phyloP scores from a whole-genome alignment of 2,329 filamentous ascomycete species.

The Biscogniauxia mediterranea region DNA sequence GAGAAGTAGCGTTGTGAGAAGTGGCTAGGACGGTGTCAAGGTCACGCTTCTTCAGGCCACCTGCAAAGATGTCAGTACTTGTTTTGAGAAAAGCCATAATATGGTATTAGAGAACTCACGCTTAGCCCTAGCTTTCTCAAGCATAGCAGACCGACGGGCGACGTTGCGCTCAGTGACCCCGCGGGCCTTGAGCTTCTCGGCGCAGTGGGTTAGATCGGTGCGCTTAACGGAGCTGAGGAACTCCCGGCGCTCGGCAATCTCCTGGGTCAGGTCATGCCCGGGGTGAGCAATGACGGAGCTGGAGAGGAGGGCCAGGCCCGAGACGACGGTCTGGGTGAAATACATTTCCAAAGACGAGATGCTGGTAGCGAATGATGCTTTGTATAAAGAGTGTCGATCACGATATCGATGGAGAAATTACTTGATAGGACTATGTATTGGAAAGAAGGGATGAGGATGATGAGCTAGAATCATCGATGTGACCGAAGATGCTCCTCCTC shows the following conservation, averaged over 20 bases:
- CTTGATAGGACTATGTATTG: neutral
- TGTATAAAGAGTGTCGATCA: neutral
- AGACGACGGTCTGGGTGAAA: constrained; percentile 22
- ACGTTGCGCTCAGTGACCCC: constrained; percentile 44
- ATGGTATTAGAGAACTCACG: constrained; percentile 18
- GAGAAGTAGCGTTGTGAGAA: constrained; percentile 37
- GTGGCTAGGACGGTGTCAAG: constrained; percentile 35
- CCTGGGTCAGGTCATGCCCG: constrained; percentile 47
- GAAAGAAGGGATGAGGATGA: neutral
- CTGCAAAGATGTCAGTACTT: neutral
- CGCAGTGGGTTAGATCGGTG: constrained; percentile 46
- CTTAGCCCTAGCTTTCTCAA: constrained; percentile 42
- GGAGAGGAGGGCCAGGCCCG: constrained; percentile 22
- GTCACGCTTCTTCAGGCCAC: constrained; percentile 28
- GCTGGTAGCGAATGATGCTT: neutral
- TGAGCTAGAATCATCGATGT: neutral
- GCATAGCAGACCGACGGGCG: constrained; percentile 41
- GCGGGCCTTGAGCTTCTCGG: constrained; percentile 44
- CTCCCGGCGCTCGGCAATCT: constrained; percentile 48
- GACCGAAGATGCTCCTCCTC: neutral
- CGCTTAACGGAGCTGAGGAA: constrained; percentile 42
- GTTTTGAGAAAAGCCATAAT: constrained; percentile 1
- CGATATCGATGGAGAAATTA: neutral
- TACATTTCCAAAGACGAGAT: constrained; percentile 20
- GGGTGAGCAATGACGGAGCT: constrained; percentile 40